These are phyloP conservation scores for Amoebophrya sp. DNA, from an alignment of 169 alveolate species.

Conservation along the genomic window DNA sequence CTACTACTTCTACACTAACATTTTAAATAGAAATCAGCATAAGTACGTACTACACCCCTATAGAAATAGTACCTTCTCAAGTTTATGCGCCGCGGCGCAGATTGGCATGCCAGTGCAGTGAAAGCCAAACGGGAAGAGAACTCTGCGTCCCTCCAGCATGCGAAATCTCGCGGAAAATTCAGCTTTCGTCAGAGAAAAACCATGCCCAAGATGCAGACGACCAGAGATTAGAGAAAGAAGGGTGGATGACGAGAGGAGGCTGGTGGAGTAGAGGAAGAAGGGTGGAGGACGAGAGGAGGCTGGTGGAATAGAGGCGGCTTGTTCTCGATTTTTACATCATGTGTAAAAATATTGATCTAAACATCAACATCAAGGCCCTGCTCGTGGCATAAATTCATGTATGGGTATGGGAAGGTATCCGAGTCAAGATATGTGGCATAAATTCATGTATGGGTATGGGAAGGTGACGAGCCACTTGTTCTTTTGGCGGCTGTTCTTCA, in stretches of 20 bases:
- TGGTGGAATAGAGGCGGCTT: too few relatives aligned
- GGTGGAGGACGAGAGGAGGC: too few relatives aligned
- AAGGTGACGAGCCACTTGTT: neutral
- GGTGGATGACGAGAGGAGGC: too few relatives aligned
- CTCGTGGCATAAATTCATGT: too few relatives aligned
- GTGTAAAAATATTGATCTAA: too few relatives aligned
- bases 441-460: neutral
- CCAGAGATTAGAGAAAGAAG: too few relatives aligned
- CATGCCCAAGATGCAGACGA: slow-evolving; percentile 97
- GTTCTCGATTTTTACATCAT: too few relatives aligned
- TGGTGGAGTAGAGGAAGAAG: too few relatives aligned
- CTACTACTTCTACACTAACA: too few relatives aligned
- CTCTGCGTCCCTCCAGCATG: slow-evolving; percentile 86
- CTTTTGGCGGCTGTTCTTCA: neutral
- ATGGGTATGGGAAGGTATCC: neutral
- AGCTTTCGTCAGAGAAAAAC: slow-evolving; percentile 89
- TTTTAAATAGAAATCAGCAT: too few relatives aligned
- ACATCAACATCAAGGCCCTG: too few relatives aligned
- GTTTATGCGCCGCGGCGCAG: slow-evolving; percentile 85
- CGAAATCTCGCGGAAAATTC: slow-evolving; percentile 94
- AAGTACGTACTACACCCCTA: too few relatives aligned
- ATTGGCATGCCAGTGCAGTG: slow-evolving; percentile 99
- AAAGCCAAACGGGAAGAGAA: slow-evolving; percentile 93
- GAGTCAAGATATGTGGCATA: neutral
- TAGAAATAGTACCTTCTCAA: slow-evolving; percentile 24